phyloP scores from a whole-genome alignment of 1,284 basidiomycete genomes.

The Ustilago trichophora region DNA sequence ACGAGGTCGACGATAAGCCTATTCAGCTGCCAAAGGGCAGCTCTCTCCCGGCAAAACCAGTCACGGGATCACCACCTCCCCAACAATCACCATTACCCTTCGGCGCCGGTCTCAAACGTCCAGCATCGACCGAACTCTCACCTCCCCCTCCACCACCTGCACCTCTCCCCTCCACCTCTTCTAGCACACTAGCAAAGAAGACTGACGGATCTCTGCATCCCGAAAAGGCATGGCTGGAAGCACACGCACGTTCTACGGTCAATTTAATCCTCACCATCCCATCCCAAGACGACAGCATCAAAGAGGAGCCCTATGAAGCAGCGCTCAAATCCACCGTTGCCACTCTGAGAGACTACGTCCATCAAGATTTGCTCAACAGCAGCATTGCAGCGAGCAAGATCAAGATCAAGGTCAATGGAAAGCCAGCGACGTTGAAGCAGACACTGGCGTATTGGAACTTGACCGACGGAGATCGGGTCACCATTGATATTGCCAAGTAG shows the following conservation, averaged over 20 bases:
- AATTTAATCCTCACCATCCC: slow-evolving; percentile 46
- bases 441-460: slow-evolving; percentile 63
- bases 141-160: slow-evolving; percentile 27
- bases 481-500: slow-evolving; percentile 49
- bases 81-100: too few relatives aligned
- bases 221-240: slow-evolving; percentile 54
- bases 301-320: slow-evolving; percentile 49
- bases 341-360: slow-evolving; percentile 58
- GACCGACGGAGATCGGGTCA: slow-evolving; percentile 52
- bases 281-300: slow-evolving; percentile 16
- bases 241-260: slow-evolving; percentile 48
- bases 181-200: slow-evolving; percentile 19
- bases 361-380: slow-evolving; percentile 49
- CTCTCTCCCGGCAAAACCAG: slow-evolving; percentile 26
- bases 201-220: slow-evolving; percentile 44
- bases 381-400: slow-evolving; percentile 59
- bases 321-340: slow-evolving; percentile 49
- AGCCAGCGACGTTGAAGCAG: slow-evolving; percentile 59
- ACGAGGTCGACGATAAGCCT: slow-evolving; percentile 15
- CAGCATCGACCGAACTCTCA: slow-evolving; percentile 27
- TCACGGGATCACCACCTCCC: too few relatives aligned
- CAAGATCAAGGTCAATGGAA: slow-evolving; percentile 54
- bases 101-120: slow-evolving; percentile 18
- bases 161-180: slow-evolving; percentile 12
- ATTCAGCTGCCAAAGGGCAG: slow-evolving; percentile 18